Evolutionary conservation across 2,329 filamentous ascomycete genomes (phyloP), one percentile per base, ranked within the genome.

Genomic region (Alternaria ventricosa): DNA sequence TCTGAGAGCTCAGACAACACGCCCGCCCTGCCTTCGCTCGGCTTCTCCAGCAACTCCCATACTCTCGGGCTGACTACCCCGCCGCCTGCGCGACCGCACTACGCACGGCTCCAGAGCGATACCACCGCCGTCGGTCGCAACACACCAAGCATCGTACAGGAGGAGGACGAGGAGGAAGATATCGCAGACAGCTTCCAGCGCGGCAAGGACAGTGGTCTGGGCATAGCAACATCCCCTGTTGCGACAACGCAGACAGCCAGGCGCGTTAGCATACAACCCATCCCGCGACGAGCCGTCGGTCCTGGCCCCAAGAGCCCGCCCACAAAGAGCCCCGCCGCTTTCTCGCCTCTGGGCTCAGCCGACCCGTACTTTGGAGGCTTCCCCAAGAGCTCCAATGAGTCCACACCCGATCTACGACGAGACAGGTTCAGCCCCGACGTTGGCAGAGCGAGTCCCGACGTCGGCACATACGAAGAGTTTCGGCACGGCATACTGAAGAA

Each of bases 101-200:
- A 81, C 63, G 65, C 76, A 27, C 72, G 78, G 59, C 70, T 81
- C 11, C 72, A 73, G 20, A 79, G 76, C 63, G 77, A 81, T 51
- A 71, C 75, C 15, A 73, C 75, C 11, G 73, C 75, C 45, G 71
- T 72, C 57, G 79, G 80, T 20, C 70, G 75, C 20, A 70, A 62
- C 55, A 64, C 71, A 12, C 69, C 71, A 6, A 67, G 75, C 30
- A 73, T 73, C 8, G 66, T 76, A 49, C 50, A 62, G 20, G 75
- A 77, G 41, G 74, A 78, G 30, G 73, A 78, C 18, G 79, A 78
- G 55, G 79, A 77, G 36, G 79, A 76, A 47, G 77, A 78, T 57
- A 70, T 75, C 23, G 69, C 70, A 43, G 69, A 73, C 25, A 69
- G 64, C 45, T 71, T 75, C 53, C 60, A 60, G n/a, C 55, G 53